Base-by-base conservation (phyloP, 768 basidiomycete species). In the Lentinula lateritia region DNA sequence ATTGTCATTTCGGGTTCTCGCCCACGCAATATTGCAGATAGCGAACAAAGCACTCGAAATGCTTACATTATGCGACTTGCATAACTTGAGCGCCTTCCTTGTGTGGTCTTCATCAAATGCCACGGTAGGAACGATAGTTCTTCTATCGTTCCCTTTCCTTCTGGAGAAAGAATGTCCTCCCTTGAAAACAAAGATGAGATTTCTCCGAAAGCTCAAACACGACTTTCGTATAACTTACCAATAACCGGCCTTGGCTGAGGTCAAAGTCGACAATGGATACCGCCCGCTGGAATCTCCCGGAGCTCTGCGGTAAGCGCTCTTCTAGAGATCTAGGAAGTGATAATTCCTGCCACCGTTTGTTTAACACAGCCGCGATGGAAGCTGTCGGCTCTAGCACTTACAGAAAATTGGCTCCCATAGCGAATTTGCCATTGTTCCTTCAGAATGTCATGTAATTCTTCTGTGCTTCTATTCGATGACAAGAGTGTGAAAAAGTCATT, bases 11-110 rank as follows among this genome's bases (percentile, higher is more conserved):
- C 73, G 75, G 38, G 80, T 80, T 65, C 81, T 77, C 3, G 82
- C 81, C 90, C 89, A 92, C 5, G 89, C 90, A 42, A 90, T 69
- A 67, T 88, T 90, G 69, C 86, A 87, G 10, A 92, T 73, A 2
- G 90, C 87, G 68, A 93, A 93, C 45, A 91, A 73, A 23, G 86
- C 87, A 62, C 84, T 84, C 0, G 89, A 87, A 64, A 93, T 87
- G 7, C 89, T 90, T 7, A 91, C 87, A 0, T 85, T 86, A 45
- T 85, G 75, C 1, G 75, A 67, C 72, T 93, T 93, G 77, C 92
- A 93, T 61, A 78, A 81, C 65, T 80, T 82, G 52, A 93, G 74
- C 50, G 91, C 88, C 13, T 69, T 69, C 65, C 81, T 86, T 1
- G 92, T 92, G 35, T 76, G 77, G 16, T 76, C 76, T 38, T 74